These are phyloP conservation scores for Tricladium varicosporioides DNA, from an alignment of 2,329 filamentous ascomycete genomes.

Conservation along the genomic window DNA sequence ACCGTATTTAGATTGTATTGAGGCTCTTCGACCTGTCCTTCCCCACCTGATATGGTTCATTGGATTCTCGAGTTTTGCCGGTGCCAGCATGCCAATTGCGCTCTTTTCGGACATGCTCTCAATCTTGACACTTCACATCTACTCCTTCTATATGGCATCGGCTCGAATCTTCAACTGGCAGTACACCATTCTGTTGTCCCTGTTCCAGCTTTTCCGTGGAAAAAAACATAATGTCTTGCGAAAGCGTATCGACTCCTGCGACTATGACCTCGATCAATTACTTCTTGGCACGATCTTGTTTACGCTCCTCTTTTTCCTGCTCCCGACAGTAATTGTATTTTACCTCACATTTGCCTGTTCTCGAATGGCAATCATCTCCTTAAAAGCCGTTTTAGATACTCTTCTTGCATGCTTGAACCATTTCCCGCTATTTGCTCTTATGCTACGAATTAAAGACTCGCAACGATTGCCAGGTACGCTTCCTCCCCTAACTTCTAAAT, in stretches of 20 bases:
- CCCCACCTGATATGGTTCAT: constrained; percentile 88
- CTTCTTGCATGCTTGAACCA: constrained; percentile 92
- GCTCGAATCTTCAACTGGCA: constrained; percentile 99
- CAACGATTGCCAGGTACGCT: constrained; percentile 74
- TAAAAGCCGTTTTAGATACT: constrained; percentile 91
- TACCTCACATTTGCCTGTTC: constrained; percentile 95
- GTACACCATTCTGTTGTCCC: constrained; percentile 89
- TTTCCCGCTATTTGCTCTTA: constrained; percentile 94
- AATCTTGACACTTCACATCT: constrained; percentile 89
- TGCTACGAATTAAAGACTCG: constrained; percentile 93
- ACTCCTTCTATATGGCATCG: constrained; percentile 96
- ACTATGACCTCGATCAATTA: constrained; percentile 96
- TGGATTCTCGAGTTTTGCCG: constrained; percentile 91
- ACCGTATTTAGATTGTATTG: constrained; percentile 61
- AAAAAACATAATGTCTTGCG: constrained; percentile 97
- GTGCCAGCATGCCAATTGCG: constrained; percentile 94
- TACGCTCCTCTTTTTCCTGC: constrained; percentile 88
- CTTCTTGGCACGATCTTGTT: constrained; percentile 96
- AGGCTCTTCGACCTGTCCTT: constrained; percentile 73
- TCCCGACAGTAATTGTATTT: constrained; percentile 94
- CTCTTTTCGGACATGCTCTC: constrained; percentile 93
- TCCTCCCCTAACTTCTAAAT: neutral
- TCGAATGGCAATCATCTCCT: constrained; percentile 88
- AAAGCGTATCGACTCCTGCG: constrained; percentile 97
- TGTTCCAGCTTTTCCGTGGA: constrained; percentile 98